Percentiles rank a stretch among this genome's conserved stretches.
Conservation (phyloP, 2,329 filamentous ascomycete genomes). For the Leptographium radiaticola region DNA sequence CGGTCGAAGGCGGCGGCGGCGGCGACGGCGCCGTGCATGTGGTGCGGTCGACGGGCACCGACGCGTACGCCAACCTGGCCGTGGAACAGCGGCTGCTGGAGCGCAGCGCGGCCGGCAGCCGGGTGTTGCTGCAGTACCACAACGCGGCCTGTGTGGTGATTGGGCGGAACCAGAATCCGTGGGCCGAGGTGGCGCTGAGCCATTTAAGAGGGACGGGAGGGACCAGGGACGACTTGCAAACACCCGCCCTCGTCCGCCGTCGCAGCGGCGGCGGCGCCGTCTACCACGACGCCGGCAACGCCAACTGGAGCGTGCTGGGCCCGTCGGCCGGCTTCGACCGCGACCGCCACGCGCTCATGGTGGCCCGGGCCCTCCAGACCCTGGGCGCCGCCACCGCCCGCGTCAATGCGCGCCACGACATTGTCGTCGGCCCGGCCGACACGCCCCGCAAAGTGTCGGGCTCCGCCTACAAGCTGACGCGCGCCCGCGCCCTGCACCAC, state of each 20-base stretch:
- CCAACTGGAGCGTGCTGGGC: constrained; percentile 89
- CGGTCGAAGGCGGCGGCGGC: constrained; percentile 33
- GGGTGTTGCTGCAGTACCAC: constrained; percentile 73
- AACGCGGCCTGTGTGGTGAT: constrained; percentile 83
- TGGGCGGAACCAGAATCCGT: constrained; percentile 95
- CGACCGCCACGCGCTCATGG: constrained; percentile 83
- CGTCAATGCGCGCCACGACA: constrained; percentile 88
- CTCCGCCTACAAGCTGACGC: constrained; percentile 87
- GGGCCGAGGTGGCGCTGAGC: constrained; percentile 73
- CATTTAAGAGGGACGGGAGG: constrained; percentile 28
- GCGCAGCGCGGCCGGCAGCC: constrained; percentile 56
- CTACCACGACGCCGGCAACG: constrained; percentile 84
- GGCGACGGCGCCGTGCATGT: constrained; percentile 37
- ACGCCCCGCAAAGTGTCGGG: constrained; percentile 61
- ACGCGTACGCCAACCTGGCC: constrained; percentile 84
- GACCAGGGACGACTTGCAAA: neutral
- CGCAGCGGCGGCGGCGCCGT: constrained; percentile 85
- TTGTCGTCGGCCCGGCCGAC: constrained; percentile 51
- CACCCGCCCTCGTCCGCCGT: constrained; percentile 55
- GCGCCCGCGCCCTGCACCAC: constrained; percentile 70
- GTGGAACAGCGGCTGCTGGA: constrained; percentile 85
- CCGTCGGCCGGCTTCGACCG: constrained; percentile 66
- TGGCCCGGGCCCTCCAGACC: constrained; percentile 61
- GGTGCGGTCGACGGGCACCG: constrained; percentile 53
- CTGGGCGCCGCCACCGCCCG: constrained; percentile 54